Evolutionary conservation across 2,329 filamentous ascomycete species (phyloP).

Genomic region (Neonectria neomacrospora): DNA sequence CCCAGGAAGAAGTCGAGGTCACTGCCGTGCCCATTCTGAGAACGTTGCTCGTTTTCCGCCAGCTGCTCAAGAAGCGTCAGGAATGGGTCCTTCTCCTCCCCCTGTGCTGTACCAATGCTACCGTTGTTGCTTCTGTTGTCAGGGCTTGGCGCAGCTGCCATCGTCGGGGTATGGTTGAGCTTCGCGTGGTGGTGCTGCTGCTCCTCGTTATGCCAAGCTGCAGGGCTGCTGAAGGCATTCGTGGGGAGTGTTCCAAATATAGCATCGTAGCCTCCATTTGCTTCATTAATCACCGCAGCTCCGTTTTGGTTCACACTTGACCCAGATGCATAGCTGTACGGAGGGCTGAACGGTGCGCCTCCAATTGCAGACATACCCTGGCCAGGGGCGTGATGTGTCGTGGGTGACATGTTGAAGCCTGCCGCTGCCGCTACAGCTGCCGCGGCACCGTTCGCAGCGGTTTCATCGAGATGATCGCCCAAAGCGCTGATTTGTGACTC

Average conservation of each 20-base stretch:
- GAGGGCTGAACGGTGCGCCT: constrained; percentile 54
- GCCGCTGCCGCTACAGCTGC: constrained; percentile 51
- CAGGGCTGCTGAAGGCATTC: constrained; percentile 63
- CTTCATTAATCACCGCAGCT: constrained; percentile 45
- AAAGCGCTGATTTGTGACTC: constrained; percentile 47
- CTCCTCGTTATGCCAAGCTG: constrained; percentile 61
- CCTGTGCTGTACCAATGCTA: constrained; percentile 59
- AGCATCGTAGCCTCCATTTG: constrained; percentile 61
- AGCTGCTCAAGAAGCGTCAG: constrained; percentile 82
- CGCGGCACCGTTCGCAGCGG: constrained; percentile 48
- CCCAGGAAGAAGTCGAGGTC: constrained; percentile 82
- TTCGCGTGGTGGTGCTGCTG: constrained; percentile 34
- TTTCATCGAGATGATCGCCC: constrained; percentile 50
- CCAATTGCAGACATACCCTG: constrained; percentile 47
- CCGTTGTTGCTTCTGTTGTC: constrained; percentile 61
- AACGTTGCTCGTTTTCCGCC: constrained; percentile 78
- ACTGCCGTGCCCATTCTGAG: constrained; percentile 71
- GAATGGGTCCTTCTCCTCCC: constrained; percentile 83
- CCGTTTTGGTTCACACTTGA: constrained; percentile 45
- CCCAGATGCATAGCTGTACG: constrained; percentile 54
- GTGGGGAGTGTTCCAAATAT: constrained; percentile 69
- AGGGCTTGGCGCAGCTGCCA: constrained; percentile 51
- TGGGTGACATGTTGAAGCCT: constrained; percentile 48
- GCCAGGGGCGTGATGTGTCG: constrained; percentile 32
- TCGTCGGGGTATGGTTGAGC: constrained; percentile 36